Conservation (phyloP, 306 rosid species). For the Vigna hirtella region DNA sequence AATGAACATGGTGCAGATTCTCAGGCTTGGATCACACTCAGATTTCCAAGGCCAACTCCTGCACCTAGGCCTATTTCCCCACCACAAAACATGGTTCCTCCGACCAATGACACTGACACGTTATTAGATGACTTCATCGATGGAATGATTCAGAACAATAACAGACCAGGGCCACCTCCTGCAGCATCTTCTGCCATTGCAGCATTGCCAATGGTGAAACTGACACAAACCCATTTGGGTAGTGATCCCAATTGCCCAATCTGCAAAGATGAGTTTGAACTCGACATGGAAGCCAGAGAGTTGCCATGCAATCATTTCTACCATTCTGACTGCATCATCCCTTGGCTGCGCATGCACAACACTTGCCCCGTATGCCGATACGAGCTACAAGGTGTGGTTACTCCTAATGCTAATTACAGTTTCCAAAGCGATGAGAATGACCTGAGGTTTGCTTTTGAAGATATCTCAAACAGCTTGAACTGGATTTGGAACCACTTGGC, state of each 20-base stretch:
- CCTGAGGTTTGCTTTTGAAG: constrained; percentile 37
- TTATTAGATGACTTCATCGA: constrained; percentile 33
- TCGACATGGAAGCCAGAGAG: constrained; percentile 63
- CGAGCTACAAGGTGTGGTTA: constrained; percentile 40
- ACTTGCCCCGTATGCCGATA: constrained; percentile 81
- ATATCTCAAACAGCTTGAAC: constrained; percentile 31
- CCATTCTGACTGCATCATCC: constrained; percentile 70
- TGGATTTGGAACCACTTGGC: constrained; percentile 60
- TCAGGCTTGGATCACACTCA: constrained; percentile 62
- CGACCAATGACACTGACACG: not conserved
- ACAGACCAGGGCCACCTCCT: constrained; percentile 51
- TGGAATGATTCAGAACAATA: constrained; percentile 27
- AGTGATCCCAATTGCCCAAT: constrained; percentile 70
- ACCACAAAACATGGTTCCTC: constrained; percentile 1
- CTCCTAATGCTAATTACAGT: not conserved
- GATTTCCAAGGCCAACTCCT: constrained; percentile 34
- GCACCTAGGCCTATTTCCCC: constrained; percentile 35
- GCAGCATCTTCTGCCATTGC: constrained; percentile 44
- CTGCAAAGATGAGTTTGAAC: constrained; percentile 72
- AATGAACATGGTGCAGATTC: constrained; percentile 10
- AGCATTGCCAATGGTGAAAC: constrained; percentile 51
- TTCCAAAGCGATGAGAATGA: not conserved
- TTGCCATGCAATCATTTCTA: constrained; percentile 84
- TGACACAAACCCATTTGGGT: constrained; percentile 47
- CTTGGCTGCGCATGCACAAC: constrained; percentile 75